These are phyloP conservation scores for Cercospora sp. DNA, from an alignment of 2,329 filamentous ascomycete genomes.

Conservation along the genomic window DNA sequence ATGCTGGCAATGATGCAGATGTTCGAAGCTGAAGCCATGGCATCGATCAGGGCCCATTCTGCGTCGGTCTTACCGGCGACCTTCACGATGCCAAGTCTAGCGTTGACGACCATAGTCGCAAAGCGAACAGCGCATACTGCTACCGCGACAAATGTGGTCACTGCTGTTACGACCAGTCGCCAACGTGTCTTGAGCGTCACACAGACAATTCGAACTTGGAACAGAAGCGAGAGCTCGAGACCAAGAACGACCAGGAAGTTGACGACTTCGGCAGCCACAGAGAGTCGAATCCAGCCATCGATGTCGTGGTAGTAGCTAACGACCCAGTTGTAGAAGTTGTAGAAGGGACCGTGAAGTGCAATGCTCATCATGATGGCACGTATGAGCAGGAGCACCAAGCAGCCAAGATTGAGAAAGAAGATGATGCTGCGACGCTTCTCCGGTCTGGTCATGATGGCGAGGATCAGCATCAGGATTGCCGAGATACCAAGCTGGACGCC, in stretches of 20 bases:
- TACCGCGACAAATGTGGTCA: slow-evolving; percentile 53
- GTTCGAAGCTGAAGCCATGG: slow-evolving; percentile 49
- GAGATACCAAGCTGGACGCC: slow-evolving; percentile 69
- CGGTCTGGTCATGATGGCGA: slow-evolving; percentile 66
- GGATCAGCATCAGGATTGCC: slow-evolving; percentile 62
- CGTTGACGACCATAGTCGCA: slow-evolving; percentile 53
- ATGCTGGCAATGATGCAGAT: slow-evolving; percentile 58
- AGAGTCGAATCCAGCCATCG: slow-evolving; percentile 32
- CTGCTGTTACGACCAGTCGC: slow-evolving; percentile 47
- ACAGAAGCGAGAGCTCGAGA: slow-evolving; percentile 59
- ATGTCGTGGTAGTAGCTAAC: slow-evolving; percentile 31
- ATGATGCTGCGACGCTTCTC: slow-evolving; percentile 65
- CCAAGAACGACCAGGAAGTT: slow-evolving; percentile 55
- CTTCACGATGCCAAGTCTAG: slow-evolving; percentile 30
- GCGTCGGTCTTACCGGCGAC: slow-evolving; percentile 17
- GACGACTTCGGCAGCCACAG: slow-evolving; percentile 52
- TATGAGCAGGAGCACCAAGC: slow-evolving; percentile 61
- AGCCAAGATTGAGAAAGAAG: slow-evolving; percentile 64
- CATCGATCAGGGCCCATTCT: slow-evolving; percentile 32
- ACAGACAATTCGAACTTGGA: slow-evolving; percentile 65
- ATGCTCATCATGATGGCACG: slow-evolving; percentile 59
- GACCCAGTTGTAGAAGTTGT: slow-evolving; percentile 49
- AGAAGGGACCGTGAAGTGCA: slow-evolving; percentile 62
- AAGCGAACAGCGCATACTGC: slow-evolving; percentile 57
- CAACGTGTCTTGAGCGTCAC: slow-evolving; percentile 48